Evolutionary conservation across 75 land plant species (phyloP), one percentile per base, ranked within the genome.

Genomic region (Larix kaempferi): DNA sequence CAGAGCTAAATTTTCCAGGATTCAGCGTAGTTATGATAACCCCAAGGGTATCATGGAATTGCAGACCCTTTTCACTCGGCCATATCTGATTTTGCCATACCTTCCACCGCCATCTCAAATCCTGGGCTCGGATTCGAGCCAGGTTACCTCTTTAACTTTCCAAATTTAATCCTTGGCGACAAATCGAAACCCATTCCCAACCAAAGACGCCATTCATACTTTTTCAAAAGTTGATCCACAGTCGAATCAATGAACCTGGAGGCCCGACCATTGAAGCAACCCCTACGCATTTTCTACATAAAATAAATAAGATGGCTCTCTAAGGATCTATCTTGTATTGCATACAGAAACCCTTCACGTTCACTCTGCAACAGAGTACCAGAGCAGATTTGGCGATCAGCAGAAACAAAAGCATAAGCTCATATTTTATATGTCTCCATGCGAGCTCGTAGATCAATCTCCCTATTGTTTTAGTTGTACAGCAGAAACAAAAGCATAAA

Each of bases 101-200:
- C 73, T 69, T 69, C 73, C 41, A 69, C 54, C 73, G 73, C 73
- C 73, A 69, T n/a, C 73, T 41, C 73, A 23, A 69, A 0, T 3
- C 49, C 12, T 44, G 54, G 25, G 52, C 10, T 49, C 73, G 73
- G 73, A 69, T n/a, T 21, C 73, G 73, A 69, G n/a, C 11, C 73
- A 37, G 23, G 1, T n/a, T 41, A 69, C 23, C 52, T 37, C 23
- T 23, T n/a, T 7, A 69, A 8, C 11, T 49, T 49, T 11, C 10
- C 12, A 0, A 8, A 8, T 49, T 49, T 49, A 49, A 69, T 21
- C 1, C n/a, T 35, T 25, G 73, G 41, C 52, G 73, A n/a, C 52
- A 41, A 69, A 0, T 69, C 54, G 69, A 65, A 65, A 6, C 41
- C 54, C 54, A 2, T 11, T 10, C 11, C 69, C 25, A 69, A 22